Evolutionary conservation across 306 rosid species (phyloP), one percentile per base, ranked within the genome.

Genomic region (Astragalus membranaceus): DNA sequence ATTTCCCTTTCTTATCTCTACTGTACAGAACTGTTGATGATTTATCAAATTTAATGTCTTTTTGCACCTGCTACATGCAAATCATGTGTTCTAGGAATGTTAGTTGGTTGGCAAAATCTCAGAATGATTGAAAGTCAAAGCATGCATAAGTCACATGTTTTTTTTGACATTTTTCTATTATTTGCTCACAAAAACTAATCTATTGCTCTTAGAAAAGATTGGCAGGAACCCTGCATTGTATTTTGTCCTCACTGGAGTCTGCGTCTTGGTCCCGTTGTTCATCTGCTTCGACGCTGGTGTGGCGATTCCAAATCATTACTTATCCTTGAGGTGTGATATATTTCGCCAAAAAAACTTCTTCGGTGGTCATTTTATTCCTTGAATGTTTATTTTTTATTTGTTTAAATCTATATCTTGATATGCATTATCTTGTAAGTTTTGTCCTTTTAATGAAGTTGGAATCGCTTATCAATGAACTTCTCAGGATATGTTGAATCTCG

Each of bases 181-280:
- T 36, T 72, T 14, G 44, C n/a, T n/a, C n/a, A n/a, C n/a, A n/a
- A n/a, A n/a, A n/a, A n/a, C n/a, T n/a, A n/a, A n/a, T n/a, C n/a
- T 64, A 12, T 26, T 86, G 59, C 68, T 20, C 50, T 16, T 76
- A 92, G 98, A 82, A 75, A 69, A 42, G 83, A 82, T 69, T 93
- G 91, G 93, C 88, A 82, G 82, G 97, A 93, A 75, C 97, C 97
- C 10, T 93, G 96, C 82, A 79, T 93, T 36, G 88, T 93, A 67
- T 88, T 93, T 75, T 80, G 85, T 79, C 92, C 93, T 62, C 95
- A 88, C 71, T 88, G 96, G 96, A 88, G 82, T 80, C 77, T 93
- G 69, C 93, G 98, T 60, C 83, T 93, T 54, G 98, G 98, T 71
- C 96, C 96, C 10, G 82, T 68, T 78, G 92, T 93, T 81, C 93